These are phyloP conservation scores for Pseudozyma sp. DNA, from an alignment of 1,284 basidiomycete species.

Conservation along the genomic window DNA sequence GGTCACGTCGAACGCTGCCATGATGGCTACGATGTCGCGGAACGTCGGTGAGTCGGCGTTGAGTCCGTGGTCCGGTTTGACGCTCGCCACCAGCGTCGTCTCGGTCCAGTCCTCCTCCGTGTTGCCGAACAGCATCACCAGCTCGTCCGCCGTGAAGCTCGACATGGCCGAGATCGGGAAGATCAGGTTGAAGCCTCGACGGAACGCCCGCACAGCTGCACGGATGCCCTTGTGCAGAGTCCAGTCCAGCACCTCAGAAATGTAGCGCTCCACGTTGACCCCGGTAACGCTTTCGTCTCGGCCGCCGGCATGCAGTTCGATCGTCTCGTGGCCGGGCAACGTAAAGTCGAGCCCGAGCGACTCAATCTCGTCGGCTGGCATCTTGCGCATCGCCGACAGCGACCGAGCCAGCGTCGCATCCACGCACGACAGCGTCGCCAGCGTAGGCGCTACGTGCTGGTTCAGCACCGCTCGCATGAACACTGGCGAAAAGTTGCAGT, in stretches of 20 bases:
- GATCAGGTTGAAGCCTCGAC: conserved; percentile 75
- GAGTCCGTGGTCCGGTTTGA: conserved; percentile 99
- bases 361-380: conserved; percentile 76
- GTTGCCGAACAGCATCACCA: conserved; percentile 93
- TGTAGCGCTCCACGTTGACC: conserved; percentile 88
- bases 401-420: conserved; percentile 87
- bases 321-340: conserved; percentile 86
- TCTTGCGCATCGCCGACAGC: conserved; percentile 78
- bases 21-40: conserved; percentile 84
- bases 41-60: conserved; percentile 92
- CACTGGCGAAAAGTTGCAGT: conserved; percentile 90
- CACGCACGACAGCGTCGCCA: conserved; percentile 79
- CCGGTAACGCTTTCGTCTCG: conserved; percentile 82
- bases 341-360: conserved; percentile 95
- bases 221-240: conserved; percentile 65
- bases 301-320: conserved; percentile 88
- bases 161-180: conserved; percentile 90
- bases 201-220: conserved; percentile 67
- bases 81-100: conserved; percentile 83
- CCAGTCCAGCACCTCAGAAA: conserved; percentile 73
- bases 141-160: conserved; percentile 92
- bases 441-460: conserved; percentile 82
- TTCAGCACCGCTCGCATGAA: conserved; percentile 90
- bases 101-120: conserved; percentile 77
- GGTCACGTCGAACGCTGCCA: conserved; percentile 80